Percentiles rank a stretch among this genome's conserved stretches.
Conservation (phyloP, 345 rosid genomes). For the Eutrema japonicum region DNA sequence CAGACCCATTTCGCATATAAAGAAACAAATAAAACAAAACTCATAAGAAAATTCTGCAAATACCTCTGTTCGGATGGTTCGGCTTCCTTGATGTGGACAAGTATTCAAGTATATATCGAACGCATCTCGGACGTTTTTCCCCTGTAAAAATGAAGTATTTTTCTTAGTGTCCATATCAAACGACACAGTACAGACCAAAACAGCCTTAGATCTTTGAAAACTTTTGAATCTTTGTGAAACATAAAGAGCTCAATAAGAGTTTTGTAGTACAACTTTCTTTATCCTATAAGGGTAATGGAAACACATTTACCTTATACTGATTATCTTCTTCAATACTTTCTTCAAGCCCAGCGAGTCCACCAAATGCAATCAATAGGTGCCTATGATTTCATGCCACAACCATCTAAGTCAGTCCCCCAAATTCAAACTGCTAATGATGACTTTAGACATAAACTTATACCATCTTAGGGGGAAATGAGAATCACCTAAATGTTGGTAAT, state of each 20-base stretch:
- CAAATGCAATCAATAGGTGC: conserved; percentile 91
- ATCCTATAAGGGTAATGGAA: not conserved
- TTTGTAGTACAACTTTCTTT: not conserved
- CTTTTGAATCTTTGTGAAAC: not conserved
- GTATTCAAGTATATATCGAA: conserved; percentile 81
- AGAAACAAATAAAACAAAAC: not conserved
- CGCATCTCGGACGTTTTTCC: conserved; percentile 58
- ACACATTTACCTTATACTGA: conserved; percentile 61
- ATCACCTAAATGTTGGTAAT: conserved; percentile 73
- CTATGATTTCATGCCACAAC: conserved; percentile 46
- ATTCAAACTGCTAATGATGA: conserved; percentile 9
- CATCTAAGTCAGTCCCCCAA: conserved; percentile 26
- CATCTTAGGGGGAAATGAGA: not conserved
- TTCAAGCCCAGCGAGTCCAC: conserved; percentile 95
- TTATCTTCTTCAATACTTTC: conserved; percentile 76
- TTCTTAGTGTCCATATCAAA: conserved; percentile 19
- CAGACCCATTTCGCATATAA: not conserved
- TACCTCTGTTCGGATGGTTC: conserved; percentile 93
- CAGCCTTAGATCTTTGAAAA: not conserved
- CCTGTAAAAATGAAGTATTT: conserved; percentile 46
- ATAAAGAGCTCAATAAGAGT: conserved; percentile 4
- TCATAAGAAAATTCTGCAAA: not conserved
- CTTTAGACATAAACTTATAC: conserved; percentile 4
- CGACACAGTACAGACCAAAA: not conserved
- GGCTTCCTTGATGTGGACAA: conserved; percentile 91